Base-by-base conservation (phyloP, 768 basidiomycete genomes). In the Boletus patriciae region DNA sequence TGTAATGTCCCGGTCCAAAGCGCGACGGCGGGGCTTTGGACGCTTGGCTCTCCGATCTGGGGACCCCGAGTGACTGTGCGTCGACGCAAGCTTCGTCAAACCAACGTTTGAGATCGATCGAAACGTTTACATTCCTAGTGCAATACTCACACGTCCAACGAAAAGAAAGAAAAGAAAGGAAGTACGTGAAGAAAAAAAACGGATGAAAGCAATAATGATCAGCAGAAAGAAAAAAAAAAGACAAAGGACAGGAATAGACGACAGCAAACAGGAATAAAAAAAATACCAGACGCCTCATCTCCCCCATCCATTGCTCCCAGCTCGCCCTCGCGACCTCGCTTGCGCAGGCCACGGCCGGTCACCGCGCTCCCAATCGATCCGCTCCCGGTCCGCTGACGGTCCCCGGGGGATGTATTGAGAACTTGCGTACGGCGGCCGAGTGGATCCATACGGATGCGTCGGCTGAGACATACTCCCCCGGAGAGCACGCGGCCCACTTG, bases 351-450 rank as follows among this genome's bases (percentile, higher is more conserved):
- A 73, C 19, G 62, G 66, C 13, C 78, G 60, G n/a, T 78, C 78
- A 8, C 75, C 73, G n/a, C 77, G 68, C 16, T 80, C 79, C 70
- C 78, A 72, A n/a, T 80, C 81, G 15, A 60, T 55, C 15, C 80
- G 68, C 21, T 83, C 82, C 3, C 82, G 74, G 62, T 83, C 82
- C 2, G 79, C 80, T 11, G 77, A 79, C 3, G 81, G 82, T 6
- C 80, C 81, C 1, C 82, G 75, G 31, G 82, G 81, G 6, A 76
- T 72, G 44, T 75, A 72, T 40, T 72, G 74, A 45, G 74, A 66
- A 29, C 70, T 63, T 15, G 54, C 38, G 12, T 64, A 66, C 23
- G 70, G 56, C 50, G 68, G 65, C 42, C 62, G 63, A 46, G 41
- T 27, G 10, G 64, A 50, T 27, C 52, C 37, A 41, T 62, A 66